Percentiles rank a stretch among this genome's conserved stretches.
Conservation (phyloP, 2,329 filamentous ascomycete species). For the Beauveria varroae region DNA sequence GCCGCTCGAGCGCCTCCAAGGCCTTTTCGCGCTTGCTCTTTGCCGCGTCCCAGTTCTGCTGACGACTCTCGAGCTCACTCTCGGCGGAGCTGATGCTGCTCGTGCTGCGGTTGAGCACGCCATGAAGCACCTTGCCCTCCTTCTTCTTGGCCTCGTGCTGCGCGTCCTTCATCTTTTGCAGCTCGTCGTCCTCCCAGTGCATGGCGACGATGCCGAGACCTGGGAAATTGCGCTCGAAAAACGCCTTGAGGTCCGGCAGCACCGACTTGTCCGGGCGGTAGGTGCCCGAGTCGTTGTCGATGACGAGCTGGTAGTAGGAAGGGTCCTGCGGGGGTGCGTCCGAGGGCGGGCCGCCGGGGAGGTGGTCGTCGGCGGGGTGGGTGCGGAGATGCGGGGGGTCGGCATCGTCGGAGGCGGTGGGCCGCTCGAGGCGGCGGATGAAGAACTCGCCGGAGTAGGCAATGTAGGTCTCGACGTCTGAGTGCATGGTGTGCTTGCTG, state of each 20-base stretch:
- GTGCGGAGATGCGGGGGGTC: slow-evolving; percentile 35
- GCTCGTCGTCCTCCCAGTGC: slow-evolving; percentile 70
- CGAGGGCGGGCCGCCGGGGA: slow-evolving; percentile 39
- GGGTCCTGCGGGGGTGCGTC: slow-evolving; percentile 37
- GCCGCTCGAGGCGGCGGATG: slow-evolving; percentile 57
- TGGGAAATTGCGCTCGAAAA: slow-evolving; percentile 65
- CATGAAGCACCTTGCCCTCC: slow-evolving; percentile 41
- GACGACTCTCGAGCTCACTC: slow-evolving; percentile 42
- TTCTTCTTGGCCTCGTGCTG: slow-evolving; percentile 69
- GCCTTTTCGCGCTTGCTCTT: slow-evolving; percentile 46
- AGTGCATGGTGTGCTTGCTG: slow-evolving; percentile 96
- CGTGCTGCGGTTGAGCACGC: slow-evolving; percentile 51
- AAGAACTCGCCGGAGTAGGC: slow-evolving; percentile 94
- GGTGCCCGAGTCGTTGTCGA: slow-evolving; percentile 93
- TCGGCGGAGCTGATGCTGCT: slow-evolving; percentile 46
- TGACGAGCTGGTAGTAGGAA: slow-evolving; percentile 73
- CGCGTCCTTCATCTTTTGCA: slow-evolving; percentile 66
- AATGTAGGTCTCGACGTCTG: slow-evolving; percentile 83
- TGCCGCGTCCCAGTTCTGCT: slow-evolving; percentile 29
- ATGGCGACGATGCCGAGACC: slow-evolving; percentile 67
- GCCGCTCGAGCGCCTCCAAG: slow-evolving; percentile 44
- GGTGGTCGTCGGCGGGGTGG: slow-evolving; percentile 43
- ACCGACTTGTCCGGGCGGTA: slow-evolving; percentile 79
- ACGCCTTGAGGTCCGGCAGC: slow-evolving; percentile 63
- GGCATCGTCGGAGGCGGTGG: slow-evolving; percentile 34